Base-by-base conservation (phyloP, 768 basidiomycete species). In the Phaeotremella skinneri region DNA sequence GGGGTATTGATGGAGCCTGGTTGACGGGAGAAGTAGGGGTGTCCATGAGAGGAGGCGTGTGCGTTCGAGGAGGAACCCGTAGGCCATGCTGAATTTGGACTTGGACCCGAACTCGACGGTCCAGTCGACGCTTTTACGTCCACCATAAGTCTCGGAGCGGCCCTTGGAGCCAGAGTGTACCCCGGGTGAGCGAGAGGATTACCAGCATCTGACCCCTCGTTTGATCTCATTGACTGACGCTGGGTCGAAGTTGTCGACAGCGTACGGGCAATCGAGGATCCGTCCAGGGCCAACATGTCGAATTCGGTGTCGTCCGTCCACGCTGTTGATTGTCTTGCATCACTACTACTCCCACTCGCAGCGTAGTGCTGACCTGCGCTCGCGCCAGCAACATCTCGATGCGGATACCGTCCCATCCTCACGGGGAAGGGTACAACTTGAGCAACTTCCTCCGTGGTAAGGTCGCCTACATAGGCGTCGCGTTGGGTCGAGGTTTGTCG, bases 241-340 rank as follows among this genome's bases (percentile, higher is more conserved):
- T 17, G 52, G 6, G 20, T 45, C 43, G 43, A 45, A 6, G 43
- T 45, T 7, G 61, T 62, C 16, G 61, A 62, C 34, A 62, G 34
- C 2, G 61, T 62, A 9, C 61, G 17, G 14, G 61, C 56, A 26
- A 57, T 52, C 2, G 50, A 53, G 2, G 49, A 52, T 25, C 61
- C 61, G 37, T 62, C 61, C 20, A 56, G 49, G 3, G 61, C 61
- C 2, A 62, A 30, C 61, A 62, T 62, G 45, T 62, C 61, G 25
- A 56, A 62, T 37, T 62, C 61, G 26, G 61, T 52, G n/a, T 57
- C 50, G 49, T 62, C 61, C 29, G 61, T 62, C 27, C 55, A 62
- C 7, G 43, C 43, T 4, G 51, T 43, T 26, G 61, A 62, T 21
- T 62, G 51, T 20, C 43, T 7, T 45, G 13, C 43, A 20, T 7